Percentiles rank a stretch among this genome's conserved stretches.
Evolutionary conservation across 257 asterid genomes (phyloP).

Genomic region (Nicotiana sylvestris): DNA sequence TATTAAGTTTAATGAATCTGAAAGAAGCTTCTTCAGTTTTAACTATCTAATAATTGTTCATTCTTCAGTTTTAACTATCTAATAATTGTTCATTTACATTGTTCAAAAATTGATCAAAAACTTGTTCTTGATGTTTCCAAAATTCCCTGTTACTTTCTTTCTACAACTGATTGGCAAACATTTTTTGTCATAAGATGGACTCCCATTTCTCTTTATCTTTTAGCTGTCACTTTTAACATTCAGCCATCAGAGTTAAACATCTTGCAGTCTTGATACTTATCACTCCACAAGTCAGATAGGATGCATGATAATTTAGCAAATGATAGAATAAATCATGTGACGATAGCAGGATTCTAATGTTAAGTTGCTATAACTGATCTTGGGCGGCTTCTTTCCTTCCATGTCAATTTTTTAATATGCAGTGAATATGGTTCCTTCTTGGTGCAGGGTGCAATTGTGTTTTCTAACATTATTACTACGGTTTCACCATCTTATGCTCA

Average conservation of each 20-base stretch:
- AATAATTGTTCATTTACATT: too few relatives aligned
- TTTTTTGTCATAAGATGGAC: too few relatives aligned
- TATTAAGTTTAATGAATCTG: too few relatives aligned
- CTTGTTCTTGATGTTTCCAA: too few relatives aligned
- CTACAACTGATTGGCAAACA: too few relatives aligned
- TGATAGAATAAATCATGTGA: constrained; percentile 19
- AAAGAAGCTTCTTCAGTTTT: too few relatives aligned
- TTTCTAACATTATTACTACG: constrained; percentile 85
- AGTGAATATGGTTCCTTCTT: not conserved
- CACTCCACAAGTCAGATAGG: constrained; percentile 79
- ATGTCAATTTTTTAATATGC: not conserved
- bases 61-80: too few relatives aligned
- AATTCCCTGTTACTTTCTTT: too few relatives aligned
- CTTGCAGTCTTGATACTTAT: constrained; percentile 39
- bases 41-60: too few relatives aligned
- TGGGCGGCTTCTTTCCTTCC: not conserved
- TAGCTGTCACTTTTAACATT: too few relatives aligned
- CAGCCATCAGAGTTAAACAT: constrained; percentile 59
- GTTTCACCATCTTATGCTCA: constrained; percentile 95
- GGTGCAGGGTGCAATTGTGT: constrained; percentile 86
- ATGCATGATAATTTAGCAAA: constrained; percentile 77
- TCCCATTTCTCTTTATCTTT: not conserved
- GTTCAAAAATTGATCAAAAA: too few relatives aligned
- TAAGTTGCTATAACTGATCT: not conserved
- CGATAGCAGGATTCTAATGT: constrained; percentile 35